A percentile compares a stretch with the other conserved stretches of the same genome.
phyloP scores from a whole-genome alignment of 352 stramenopile species.

The Aphanomyces euteiches region DNA sequence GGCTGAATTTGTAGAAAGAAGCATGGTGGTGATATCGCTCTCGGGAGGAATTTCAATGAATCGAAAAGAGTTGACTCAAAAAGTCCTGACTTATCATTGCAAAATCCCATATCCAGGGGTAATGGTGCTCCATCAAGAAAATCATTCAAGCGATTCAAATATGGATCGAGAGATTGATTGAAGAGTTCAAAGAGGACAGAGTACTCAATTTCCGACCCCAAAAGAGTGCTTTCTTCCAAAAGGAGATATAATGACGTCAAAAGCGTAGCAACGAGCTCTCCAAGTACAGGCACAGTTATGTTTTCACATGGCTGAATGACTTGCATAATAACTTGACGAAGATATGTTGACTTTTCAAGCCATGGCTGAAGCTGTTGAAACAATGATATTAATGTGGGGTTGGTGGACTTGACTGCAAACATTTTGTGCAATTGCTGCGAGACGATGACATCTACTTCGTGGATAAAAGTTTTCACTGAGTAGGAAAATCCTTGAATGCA shows the following conservation, averaged over 20 bases:
- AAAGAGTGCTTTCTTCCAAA: conserved; percentile 3
- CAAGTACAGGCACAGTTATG: not conserved
- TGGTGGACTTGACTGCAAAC: not conserved
- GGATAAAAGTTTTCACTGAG: not conserved
- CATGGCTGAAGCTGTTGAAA: not conserved
- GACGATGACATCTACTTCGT: not conserved
- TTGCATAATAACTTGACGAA: conserved; percentile 10
- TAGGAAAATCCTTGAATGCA: conserved; percentile 21
- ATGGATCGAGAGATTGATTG: not conserved
- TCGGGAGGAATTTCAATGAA: not conserved
- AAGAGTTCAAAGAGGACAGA: not conserved
- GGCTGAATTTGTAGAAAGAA: not conserved
- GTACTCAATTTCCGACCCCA: conserved; percentile 1
- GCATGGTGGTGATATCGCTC: not conserved
- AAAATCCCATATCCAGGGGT: not conserved
- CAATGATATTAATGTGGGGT: conserved; percentile 6
- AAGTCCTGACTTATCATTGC: not conserved
- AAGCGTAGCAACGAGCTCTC: not conserved
- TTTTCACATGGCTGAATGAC: conserved; percentile 1
- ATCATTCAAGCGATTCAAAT: conserved; percentile 14
- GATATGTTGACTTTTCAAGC: conserved; percentile 1
- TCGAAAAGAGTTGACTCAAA: conserved; percentile 15
- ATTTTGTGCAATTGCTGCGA: not conserved
- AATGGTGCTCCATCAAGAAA: conserved; percentile 10
- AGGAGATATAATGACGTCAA: not conserved